These are phyloP conservation scores for Oidiodendron maius DNA, from an alignment of 495 filamentous ascomycete genomes.

Conservation along the genomic window DNA sequence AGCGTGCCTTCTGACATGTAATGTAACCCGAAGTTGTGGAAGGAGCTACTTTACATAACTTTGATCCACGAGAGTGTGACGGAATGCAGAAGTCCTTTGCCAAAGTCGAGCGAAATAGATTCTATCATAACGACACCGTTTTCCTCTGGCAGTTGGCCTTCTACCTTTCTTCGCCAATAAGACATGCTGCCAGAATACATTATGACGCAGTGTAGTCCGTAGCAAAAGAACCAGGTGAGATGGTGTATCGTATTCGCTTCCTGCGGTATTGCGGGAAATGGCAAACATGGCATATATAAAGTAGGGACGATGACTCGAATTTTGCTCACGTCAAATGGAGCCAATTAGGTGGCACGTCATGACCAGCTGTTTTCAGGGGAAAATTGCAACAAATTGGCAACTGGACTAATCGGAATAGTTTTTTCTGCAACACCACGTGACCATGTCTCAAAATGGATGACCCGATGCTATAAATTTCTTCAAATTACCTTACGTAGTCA, in stretches of 20 bases:
- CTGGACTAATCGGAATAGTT: constrained; percentile 14
- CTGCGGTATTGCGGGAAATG: constrained; percentile 8
- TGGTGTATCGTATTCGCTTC: constrained; percentile 12
- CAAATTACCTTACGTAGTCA: no score
- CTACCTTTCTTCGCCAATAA: no score
- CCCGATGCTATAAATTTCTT: no score
- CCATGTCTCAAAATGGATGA: no score
- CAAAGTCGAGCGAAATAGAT: constrained; percentile 17
- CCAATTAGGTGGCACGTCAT: no score
- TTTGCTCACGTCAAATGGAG: background rate
- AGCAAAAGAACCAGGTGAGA: constrained; percentile 11
- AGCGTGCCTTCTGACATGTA: no score
- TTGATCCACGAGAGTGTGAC: constrained; percentile 18
- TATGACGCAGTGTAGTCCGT: constrained; percentile 13
- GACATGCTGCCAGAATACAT: background rate
- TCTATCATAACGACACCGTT: no score
- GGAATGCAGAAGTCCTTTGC: constrained; percentile 19
- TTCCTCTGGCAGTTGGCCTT: no score
- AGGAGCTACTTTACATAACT: no score
- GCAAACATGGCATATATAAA: no score
- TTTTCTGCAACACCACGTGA: background rate
- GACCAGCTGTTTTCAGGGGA: background rate
- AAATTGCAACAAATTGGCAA: constrained; percentile 11
- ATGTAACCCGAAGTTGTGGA: no score
- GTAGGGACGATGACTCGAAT: constrained; percentile 4